Evolutionary conservation across 768 basidiomycete genomes (phyloP), one percentile per base, ranked within the genome.

Genomic region (Pulveroboletus sp.): DNA sequence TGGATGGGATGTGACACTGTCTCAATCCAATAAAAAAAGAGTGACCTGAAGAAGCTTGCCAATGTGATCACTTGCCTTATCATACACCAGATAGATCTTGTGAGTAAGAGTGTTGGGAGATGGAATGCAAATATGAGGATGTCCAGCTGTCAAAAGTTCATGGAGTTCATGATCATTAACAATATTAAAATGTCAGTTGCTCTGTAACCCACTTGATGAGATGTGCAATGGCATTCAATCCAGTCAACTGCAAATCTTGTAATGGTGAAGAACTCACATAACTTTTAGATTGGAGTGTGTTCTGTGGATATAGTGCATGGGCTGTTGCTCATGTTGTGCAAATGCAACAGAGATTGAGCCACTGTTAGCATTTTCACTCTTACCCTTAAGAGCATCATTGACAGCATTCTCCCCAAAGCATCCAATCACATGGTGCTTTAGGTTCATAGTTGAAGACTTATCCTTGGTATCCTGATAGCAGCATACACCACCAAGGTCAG

Each of bases 191-290:
- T 38, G 50, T 1, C 39, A n/a, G n/a, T 41, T 51, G 6, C n/a
- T 51, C 50, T 6, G 44, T 46, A 3, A 51, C 12, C 50, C 50
- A 51, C 20, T 37, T 37, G 17, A 37, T 11, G 17, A 20, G 36
- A 37, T 37, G 19, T 50, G 56, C n/a, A n/a, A n/a, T n/a, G n/a
- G n/a, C n/a, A n/a, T n/a, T n/a, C n/a, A n/a, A n/a, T n/a, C n/a
- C n/a, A n/a, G n/a, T n/a, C n/a, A n/a, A n/a, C n/a, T n/a, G n/a
- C n/a, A n/a, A n/a, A n/a, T n/a, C n/a, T n/a, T n/a, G n/a, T n/a
- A n/a, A n/a, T n/a, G n/a, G n/a, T n/a, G n/a, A n/a, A n/a, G n/a
- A n/a, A n/a, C n/a, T n/a, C n/a, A n/a, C n/a, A n/a, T n/a, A n/a
- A n/a, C n/a, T n/a, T n/a, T n/a, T n/a, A n/a, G n/a, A n/a, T n/a